Percentiles rank a stretch among this genome's conserved stretches.
phyloP scores from a whole-genome alignment of 164 flowering plant genomes.

The Amborella trichopoda region DNA sequence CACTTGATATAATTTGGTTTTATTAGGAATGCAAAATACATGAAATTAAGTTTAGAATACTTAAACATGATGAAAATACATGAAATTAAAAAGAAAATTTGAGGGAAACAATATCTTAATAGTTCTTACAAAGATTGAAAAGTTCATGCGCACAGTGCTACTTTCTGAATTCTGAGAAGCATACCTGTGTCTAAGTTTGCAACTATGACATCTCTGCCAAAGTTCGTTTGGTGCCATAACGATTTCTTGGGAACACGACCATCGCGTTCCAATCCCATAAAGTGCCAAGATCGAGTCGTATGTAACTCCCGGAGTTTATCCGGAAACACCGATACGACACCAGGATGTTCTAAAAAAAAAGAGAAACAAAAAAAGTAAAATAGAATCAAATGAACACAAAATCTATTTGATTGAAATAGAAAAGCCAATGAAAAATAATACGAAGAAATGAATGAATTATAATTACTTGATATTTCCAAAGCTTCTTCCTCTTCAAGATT shows the following conservation, averaged over 20 bases:
- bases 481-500: slow-evolving; percentile 39
- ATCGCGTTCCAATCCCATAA: slow-evolving; percentile 26
- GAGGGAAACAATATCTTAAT: neutral
- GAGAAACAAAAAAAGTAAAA: neutral
- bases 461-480: slow-evolving; percentile 11
- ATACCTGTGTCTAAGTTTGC: slow-evolving; percentile 27
- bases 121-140: neutral
- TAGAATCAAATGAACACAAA: neutral
- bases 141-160: neutral
- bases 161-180: no score
- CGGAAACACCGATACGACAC: slow-evolving; percentile 34
- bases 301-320: slow-evolving; percentile 24
- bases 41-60: no score
- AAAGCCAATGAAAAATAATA: neutral
- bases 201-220: slow-evolving; percentile 29
- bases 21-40: no score
- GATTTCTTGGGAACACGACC: slow-evolving; percentile 15
- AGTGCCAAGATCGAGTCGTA: slow-evolving; percentile 53
- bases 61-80: no score
- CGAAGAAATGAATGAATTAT: neutral
- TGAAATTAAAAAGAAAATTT: no score
- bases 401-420: neutral
- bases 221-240: slow-evolving; percentile 22
- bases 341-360: slow-evolving; percentile 15
- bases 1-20: no score